Evolutionary conservation across 129 eudicot genomes (phyloP).

Genomic region (Lonicera japonica): DNA sequence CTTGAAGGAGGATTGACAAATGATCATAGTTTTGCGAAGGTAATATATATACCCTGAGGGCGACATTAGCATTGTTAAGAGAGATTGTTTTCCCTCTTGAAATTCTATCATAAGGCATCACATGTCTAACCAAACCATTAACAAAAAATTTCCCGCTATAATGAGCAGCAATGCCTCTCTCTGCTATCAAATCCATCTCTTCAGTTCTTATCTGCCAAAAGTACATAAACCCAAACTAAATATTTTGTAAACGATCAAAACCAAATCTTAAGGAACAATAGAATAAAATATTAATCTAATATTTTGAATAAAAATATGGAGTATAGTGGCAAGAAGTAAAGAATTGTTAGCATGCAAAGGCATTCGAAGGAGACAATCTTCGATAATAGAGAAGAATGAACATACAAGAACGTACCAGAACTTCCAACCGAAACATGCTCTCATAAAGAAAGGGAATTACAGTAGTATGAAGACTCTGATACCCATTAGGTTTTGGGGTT

Average conservation of each 20-base stretch:
- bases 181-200: slow-evolving; percentile 97
- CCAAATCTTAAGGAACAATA: background rate
- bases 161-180: slow-evolving; percentile 97
- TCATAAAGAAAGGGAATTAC: slow-evolving; percentile 96
- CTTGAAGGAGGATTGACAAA: slow-evolving; percentile 1
- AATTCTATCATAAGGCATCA: slow-evolving; percentile 45
- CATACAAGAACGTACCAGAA: slow-evolving; percentile 51
- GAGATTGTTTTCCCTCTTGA: slow-evolving; percentile 60
- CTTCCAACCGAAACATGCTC: slow-evolving; percentile 98
- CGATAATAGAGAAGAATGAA: slow-evolving; percentile 4
- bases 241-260: background rate
- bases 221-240: slow-evolving; percentile 3
- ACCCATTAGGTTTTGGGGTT: slow-evolving; percentile 96
- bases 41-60: slow-evolving; percentile 67
- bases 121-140: slow-evolving; percentile 66
- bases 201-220: slow-evolving; percentile 80
- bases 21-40: background rate
- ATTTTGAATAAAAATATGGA: no score
- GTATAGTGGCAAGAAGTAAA: no score
- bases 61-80: slow-evolving; percentile 74
- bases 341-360: background rate
- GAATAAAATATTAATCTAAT: background rate
- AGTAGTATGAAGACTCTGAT: slow-evolving; percentile 94
- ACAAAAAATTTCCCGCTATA: slow-evolving; percentile 79
- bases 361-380: background rate